Evolutionary conservation across 176 grass and related monocot species (phyloP).

Genomic region (Saccharum officinarum): DNA sequence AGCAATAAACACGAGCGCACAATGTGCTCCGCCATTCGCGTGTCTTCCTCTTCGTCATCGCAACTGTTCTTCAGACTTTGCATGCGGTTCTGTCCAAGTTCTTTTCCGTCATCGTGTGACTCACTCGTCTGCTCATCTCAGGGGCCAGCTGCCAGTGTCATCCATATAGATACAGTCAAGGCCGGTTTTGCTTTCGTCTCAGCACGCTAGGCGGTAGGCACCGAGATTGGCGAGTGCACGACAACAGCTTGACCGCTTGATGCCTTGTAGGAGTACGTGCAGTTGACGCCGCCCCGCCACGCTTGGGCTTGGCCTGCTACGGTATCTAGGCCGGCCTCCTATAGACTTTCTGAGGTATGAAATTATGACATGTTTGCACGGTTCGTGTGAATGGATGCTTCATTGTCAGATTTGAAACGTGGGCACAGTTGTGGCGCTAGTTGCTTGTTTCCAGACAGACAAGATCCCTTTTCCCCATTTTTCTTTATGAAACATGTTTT

Average conservation of each 20-base stretch:
- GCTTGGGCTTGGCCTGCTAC: background rate
- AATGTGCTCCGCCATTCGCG: conserved; percentile 12
- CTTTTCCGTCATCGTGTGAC: background rate
- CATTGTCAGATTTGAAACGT: background rate
- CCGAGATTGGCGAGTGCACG: background rate
- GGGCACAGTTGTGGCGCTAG: background rate
- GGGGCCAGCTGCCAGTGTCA: background rate
- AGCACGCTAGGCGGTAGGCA: no score
- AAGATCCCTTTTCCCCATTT: background rate
- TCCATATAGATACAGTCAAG: no score
- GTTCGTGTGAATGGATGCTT: background rate
- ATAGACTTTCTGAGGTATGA: background rate
- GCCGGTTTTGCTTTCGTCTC: no score
- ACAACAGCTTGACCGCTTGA: background rate
- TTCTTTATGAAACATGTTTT: background rate
- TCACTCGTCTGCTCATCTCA: background rate
- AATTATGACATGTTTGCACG: background rate
- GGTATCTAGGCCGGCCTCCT: no score
- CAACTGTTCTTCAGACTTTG: background rate
- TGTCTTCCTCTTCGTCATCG: background rate
- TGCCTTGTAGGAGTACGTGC: background rate
- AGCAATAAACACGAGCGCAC: conserved; percentile 1
- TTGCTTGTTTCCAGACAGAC: background rate
- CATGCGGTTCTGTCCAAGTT: background rate
- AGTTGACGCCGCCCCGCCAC: no score